Percentiles rank a stretch among this genome's conserved stretches.
Conservation (phyloP, 129 eudicot genomes). For the Centrapalus pauciflorus region DNA sequence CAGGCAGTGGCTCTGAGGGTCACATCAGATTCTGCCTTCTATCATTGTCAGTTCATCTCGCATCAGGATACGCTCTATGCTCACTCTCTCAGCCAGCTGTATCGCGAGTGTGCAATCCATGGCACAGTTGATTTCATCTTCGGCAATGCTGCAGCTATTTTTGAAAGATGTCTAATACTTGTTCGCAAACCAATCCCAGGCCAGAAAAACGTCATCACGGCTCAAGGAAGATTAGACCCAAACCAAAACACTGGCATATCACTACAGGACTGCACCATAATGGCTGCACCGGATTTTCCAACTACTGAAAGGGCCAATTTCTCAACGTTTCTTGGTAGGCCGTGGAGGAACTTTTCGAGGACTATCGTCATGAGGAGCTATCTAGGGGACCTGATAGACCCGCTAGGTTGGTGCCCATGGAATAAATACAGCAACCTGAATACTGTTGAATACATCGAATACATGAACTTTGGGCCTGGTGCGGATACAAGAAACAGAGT, state of each 20-base stretch:
- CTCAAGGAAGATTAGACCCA: slow-evolving; percentile 69
- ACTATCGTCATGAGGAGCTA: slow-evolving; percentile 56
- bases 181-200: slow-evolving; percentile 61
- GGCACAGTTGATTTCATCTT: slow-evolving; percentile 88
- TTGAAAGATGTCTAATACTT: slow-evolving; percentile 58
- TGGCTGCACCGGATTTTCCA: slow-evolving; percentile 54
- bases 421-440: slow-evolving; percentile 39
- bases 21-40: slow-evolving; percentile 77
- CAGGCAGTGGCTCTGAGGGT: slow-evolving; percentile 82
- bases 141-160: slow-evolving; percentile 77
- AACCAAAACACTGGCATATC: slow-evolving; percentile 71
- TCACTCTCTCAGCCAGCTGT: slow-evolving; percentile 69
- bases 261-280: slow-evolving; percentile 55
- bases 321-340: slow-evolving; percentile 70
- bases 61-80: slow-evolving; percentile 83
- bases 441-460: slow-evolving; percentile 71
- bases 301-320: slow-evolving; percentile 32
- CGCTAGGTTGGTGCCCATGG: slow-evolving; percentile 77
- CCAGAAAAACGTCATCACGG: slow-evolving; percentile 69
- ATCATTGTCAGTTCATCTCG: slow-evolving; percentile 55
- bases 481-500: slow-evolving; percentile 57
- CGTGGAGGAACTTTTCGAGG: slow-evolving; percentile 78
- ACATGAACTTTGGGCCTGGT: slow-evolving; percentile 78
- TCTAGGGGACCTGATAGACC: slow-evolving; percentile 59
- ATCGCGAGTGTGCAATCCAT: slow-evolving; percentile 63